Conservation (phyloP, 2,329 filamentous ascomycete species). For the Pestalotiopsis sp. region DNA sequence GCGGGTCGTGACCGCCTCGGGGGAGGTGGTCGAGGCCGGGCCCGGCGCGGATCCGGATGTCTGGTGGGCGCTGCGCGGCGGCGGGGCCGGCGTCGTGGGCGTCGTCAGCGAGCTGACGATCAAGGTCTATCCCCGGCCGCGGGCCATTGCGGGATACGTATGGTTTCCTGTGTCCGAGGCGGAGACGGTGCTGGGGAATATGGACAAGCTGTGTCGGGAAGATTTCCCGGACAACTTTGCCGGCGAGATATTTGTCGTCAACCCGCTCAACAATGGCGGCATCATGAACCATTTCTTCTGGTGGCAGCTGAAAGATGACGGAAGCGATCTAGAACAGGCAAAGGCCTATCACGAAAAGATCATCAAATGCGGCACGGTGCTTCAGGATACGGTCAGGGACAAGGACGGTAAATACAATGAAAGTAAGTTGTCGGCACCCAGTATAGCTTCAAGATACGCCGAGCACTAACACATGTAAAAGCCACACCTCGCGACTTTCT, state of each 20-base stretch:
- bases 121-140: constrained; percentile 12
- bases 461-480: neutral
- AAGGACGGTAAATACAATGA: neutral
- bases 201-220: constrained; percentile 9
- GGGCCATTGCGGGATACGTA: constrained; percentile 8
- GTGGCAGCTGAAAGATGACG: constrained; percentile 12
- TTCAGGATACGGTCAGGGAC: constrained; percentile 7
- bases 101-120: constrained; percentile 15
- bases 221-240: constrained; percentile 10
- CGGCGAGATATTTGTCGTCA: constrained; percentile 12
- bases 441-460: neutral
- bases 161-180: constrained; percentile 12
- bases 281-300: constrained; percentile 15
- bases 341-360: constrained; percentile 10
- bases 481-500: constrained; percentile 14
- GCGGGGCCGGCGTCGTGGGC: constrained; percentile 13
- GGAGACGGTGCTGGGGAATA: constrained; percentile 7
- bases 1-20: constrained; percentile 12
- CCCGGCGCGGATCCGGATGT: neutral
- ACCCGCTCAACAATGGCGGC: constrained; percentile 11
- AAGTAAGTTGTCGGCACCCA: neutral
- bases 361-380: constrained; percentile 9
- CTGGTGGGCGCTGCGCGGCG: constrained; percentile 14
- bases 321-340: constrained; percentile 4
- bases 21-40: neutral